Conservation (phyloP, 495 filamentous ascomycete genomes). For the Platismatia glauca region DNA sequence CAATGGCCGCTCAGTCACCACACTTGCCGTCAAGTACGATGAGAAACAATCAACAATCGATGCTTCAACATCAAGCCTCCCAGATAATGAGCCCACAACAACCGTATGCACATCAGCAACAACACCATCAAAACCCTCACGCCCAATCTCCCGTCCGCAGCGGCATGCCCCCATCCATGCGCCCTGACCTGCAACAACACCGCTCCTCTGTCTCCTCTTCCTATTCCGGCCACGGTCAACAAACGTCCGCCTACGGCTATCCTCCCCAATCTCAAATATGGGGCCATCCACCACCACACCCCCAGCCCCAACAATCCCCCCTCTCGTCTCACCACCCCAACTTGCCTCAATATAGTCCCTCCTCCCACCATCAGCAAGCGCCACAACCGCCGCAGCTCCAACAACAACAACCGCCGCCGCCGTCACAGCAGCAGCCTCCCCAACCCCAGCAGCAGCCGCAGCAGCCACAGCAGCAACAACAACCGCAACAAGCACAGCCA, state of each 20-base stretch:
- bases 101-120: slow-evolving; percentile 24
- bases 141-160: slow-evolving; percentile 37
- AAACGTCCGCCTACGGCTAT: slow-evolving; percentile 40
- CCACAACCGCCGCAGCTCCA: slow-evolving; percentile 30
- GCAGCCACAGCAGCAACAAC: slow-evolving; percentile 45
- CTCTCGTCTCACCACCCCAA: slow-evolving; percentile 37
- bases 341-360: slow-evolving; percentile 43
- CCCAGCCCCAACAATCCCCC: slow-evolving; percentile 43
- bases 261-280: slow-evolving; percentile 40
- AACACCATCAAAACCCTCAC: slow-evolving; percentile 34
- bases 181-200: slow-evolving; percentile 34
- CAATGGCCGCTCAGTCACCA: slow-evolving; percentile 39
- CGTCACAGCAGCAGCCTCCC: slow-evolving; percentile 29
- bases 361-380: slow-evolving; percentile 36
- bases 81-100: slow-evolving; percentile 34
- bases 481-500: slow-evolving; percentile 26
- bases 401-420: slow-evolving; percentile 31
- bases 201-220: slow-evolving; percentile 37
- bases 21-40: slow-evolving; percentile 34
- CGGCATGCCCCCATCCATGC: slow-evolving; percentile 35
- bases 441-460: slow-evolving; percentile 38
- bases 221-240: slow-evolving; percentile 30
- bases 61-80: slow-evolving; percentile 33
- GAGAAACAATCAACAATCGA: slow-evolving; percentile 34
- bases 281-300: slow-evolving; percentile 44